Base-by-base conservation (phyloP, 371 early-diverging fungal species). In the Entomophthora muscae region DNA sequence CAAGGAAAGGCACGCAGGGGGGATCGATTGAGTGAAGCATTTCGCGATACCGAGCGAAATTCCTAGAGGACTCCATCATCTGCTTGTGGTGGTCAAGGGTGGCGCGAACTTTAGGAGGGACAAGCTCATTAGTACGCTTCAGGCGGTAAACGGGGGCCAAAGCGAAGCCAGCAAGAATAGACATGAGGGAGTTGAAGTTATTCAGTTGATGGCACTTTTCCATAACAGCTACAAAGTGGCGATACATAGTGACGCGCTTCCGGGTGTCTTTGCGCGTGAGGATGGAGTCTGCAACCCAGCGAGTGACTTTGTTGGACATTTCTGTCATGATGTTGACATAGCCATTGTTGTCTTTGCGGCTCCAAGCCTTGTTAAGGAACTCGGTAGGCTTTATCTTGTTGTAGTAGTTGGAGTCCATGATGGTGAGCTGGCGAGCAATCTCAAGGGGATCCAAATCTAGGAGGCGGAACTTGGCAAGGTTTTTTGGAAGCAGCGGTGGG, bases 151-250 rank as follows among this genome's bases (percentile, higher is more conserved):
- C 81, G 0, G 93, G 87, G 3, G 91, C 87, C 3, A 89, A 86
- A 53, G 89, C 83, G 64, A 95, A 83, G 0, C 90, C 94, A 10
- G 93, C 92, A 7, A 93, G 73, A 31, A 95, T 86, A 7, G 91
- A 82, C 81, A 88, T 90, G 53, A 95, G 81, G 1, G 91, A 86
- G 72, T 91, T 92, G 65, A 87, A 97, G 77, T 95, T 97, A 73
- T 95, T 88, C 10, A 94, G 73, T 26, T 68, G 63, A 58, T 79
- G 77, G 69, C 88, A 84, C 73, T 77, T 72, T 69, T 94, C 90
- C 21, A 89, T 93, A 53, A 94, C 78, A 27, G 75, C 66, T 33
- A 96, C 86, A 74, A 91, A 86, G 70, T 89, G 84, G 69, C 88
- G 88, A 60, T 94, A 71, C 1, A 89, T 72, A 0, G 66, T 58